Percentiles rank a stretch among this genome's conserved stretches.
Evolutionary conservation across 106 monocot species (phyloP).

Genomic region (Dendrobium huoshanense): DNA sequence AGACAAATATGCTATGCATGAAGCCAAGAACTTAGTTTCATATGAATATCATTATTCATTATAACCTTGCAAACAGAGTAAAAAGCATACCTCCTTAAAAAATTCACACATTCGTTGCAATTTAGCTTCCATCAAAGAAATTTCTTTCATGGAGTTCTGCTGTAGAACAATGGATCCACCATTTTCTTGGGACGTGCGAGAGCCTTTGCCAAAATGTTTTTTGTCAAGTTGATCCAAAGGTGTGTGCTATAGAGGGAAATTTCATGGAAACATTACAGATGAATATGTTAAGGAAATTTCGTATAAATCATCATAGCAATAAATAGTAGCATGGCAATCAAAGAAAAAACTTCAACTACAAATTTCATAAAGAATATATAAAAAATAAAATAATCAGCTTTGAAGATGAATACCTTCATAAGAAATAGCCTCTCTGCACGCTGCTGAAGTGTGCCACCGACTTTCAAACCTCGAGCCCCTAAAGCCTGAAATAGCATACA

Average conservation of each 20-base stretch:
- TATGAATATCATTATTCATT: background rate
- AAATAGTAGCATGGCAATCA: background rate
- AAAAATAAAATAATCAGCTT: background rate
- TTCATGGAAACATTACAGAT: background rate
- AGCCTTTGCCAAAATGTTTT: conserved; percentile 92
- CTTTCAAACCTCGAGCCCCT: conserved; percentile 70
- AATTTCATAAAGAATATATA: background rate
- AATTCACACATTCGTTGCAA: conserved; percentile 72
- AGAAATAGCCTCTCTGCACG: conserved; percentile 89
- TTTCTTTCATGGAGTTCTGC: conserved; percentile 41
- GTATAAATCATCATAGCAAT: background rate
- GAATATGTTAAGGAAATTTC: background rate
- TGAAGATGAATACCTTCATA: conserved; percentile 42
- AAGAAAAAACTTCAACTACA: background rate
- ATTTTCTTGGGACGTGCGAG: conserved; percentile 41
- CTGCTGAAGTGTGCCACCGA: conserved; percentile 77
- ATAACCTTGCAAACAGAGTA: background rate
- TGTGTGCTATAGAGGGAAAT: conserved; percentile 40
- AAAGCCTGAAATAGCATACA: conserved; percentile 47
- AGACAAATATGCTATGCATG: background rate
- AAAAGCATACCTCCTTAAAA: conserved; percentile 61
- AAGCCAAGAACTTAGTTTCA: background rate
- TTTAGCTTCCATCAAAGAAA: conserved; percentile 84
- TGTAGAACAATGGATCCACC: conserved; percentile 14
- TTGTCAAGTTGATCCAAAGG: conserved; percentile 83